Percentiles rank a stretch among this genome's conserved stretches.
Evolutionary conservation across 2,329 filamentous ascomycete species (phyloP).

Genomic region (Penicillium concentricum): DNA sequence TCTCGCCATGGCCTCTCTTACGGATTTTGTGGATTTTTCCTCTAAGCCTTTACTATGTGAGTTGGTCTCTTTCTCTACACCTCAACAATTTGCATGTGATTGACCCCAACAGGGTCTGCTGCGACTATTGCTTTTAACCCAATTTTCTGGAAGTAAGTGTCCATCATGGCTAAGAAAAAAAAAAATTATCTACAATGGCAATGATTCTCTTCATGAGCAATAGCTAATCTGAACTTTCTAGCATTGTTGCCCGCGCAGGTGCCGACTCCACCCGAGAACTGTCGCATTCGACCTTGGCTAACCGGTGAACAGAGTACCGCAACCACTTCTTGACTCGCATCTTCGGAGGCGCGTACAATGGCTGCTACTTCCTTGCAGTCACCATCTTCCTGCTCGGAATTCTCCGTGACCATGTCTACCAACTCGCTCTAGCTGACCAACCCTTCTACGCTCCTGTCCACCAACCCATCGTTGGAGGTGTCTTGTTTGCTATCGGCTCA

Average conservation of each 20-base stretch:
- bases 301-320: slow-evolving; percentile 70
- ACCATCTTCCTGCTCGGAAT: slow-evolving; percentile 92
- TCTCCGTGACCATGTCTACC: slow-evolving; percentile 83
- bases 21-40: slow-evolving; percentile 59
- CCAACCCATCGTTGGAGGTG: slow-evolving; percentile 64
- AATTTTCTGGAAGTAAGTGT: slow-evolving; percentile 96
- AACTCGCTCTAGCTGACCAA: slow-evolving; percentile 72
- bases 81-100: slow-evolving; percentile 32
- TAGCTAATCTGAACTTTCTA: slow-evolving; percentile 38
- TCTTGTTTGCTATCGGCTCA: slow-evolving; percentile 74
- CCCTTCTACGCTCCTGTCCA: slow-evolving; percentile 74
- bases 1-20: slow-evolving; percentile 34
- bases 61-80: slow-evolving; percentile 29
- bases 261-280: slow-evolving; percentile 20
- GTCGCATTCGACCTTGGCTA: slow-evolving; percentile 9
- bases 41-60: slow-evolving; percentile 67
- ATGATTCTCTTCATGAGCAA: not conserved
- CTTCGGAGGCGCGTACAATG: slow-evolving; percentile 74
- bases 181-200: too few species aligned
- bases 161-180: slow-evolving; percentile 3
- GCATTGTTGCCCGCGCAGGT: slow-evolving; percentile 82
- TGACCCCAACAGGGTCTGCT: slow-evolving; percentile 64
- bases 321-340: slow-evolving; percentile 85
- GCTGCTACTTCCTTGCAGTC: slow-evolving; percentile 85
- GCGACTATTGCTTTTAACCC: slow-evolving; percentile 89